Conservation (phyloP, 1,284 basidiomycete genomes). For the Pseudozyma hubeiensis region DNA sequence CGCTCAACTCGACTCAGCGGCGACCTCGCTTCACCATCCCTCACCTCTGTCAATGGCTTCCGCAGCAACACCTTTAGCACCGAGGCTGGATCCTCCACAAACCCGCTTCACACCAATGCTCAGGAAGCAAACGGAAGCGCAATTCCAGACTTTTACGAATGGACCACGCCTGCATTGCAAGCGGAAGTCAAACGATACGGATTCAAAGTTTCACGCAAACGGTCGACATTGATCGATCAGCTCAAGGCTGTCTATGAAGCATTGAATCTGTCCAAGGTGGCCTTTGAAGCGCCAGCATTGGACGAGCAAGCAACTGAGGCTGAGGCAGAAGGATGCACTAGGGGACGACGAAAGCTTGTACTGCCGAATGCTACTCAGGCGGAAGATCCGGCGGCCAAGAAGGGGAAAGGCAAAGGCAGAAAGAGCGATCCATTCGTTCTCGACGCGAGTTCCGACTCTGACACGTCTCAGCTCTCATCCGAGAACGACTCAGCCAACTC, state of each 20-base stretch:
- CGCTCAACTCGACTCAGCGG: constrained; percentile 15
- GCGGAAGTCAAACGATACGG: constrained; percentile 42
- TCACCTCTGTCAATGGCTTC: neutral
- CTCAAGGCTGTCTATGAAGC: constrained; percentile 32
- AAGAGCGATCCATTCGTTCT: constrained; percentile 43
- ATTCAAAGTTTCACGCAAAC: constrained; percentile 39
- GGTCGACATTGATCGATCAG: constrained; percentile 37
- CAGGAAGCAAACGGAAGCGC: neutral
- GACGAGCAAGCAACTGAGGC: neutral
- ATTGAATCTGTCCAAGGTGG: constrained; percentile 7
- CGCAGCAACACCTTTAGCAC: neutral
- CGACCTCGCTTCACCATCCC: neutral
- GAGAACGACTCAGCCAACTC: neutral
- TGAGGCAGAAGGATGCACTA: neutral
- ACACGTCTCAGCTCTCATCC: neutral
- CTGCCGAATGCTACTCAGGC: constrained; percentile 1
- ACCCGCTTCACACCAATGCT: neutral
- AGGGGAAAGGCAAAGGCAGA: constrained; percentile 27
- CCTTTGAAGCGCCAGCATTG: constrained; percentile 1
- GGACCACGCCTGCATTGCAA: constrained; percentile 23
- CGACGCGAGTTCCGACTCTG: constrained; percentile 19
- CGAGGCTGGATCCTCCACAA: constrained; percentile 4
- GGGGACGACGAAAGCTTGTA: constrained; percentile 7
- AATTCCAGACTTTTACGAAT: constrained; percentile 28
- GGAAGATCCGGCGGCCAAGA: neutral